Conservation (phyloP, 2,329 filamentous ascomycete genomes). For the Penicillium sp. region DNA sequence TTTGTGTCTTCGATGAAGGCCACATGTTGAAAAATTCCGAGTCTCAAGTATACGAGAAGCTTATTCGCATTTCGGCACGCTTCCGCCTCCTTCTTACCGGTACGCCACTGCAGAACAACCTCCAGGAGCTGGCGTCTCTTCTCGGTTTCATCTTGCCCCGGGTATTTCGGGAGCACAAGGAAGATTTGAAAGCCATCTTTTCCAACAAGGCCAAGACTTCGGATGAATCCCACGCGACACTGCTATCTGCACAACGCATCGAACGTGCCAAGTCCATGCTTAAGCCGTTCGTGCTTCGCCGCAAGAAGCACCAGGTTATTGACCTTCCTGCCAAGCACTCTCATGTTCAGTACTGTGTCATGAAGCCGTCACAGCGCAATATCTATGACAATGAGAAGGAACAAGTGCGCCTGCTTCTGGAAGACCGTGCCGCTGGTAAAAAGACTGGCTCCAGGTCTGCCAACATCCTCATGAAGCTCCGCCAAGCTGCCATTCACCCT, state of each 20-base stretch:
- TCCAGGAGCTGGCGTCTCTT: constrained; percentile 84
- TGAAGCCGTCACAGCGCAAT: constrained; percentile 65
- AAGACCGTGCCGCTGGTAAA: constrained; percentile 54
- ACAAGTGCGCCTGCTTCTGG: constrained; percentile 56
- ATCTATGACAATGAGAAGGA: constrained; percentile 70
- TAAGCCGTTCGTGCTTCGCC: constrained; percentile 87
- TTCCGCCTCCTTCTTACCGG: constrained; percentile 85
- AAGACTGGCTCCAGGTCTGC: constrained; percentile 52
- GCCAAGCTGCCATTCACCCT: constrained; percentile 88
- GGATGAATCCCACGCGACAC: constrained; percentile 66
- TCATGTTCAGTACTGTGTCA: constrained; percentile 73
- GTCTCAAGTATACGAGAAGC: constrained; percentile 73
- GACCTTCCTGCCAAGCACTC: constrained; percentile 77
- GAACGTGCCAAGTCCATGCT: constrained; percentile 84
- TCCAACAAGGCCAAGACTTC: constrained; percentile 83
- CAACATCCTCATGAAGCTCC: constrained; percentile 82
- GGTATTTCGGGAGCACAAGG: constrained; percentile 71
- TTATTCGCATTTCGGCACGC: constrained; percentile 70
- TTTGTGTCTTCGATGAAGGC: constrained; percentile 84
- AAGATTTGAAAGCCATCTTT: constrained; percentile 82
- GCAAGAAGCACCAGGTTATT: constrained; percentile 89
- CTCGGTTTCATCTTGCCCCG: constrained; percentile 89
- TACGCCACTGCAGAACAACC: constrained; percentile 92
- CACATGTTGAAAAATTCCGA: constrained; percentile 87
- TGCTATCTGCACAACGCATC: constrained; percentile 83